Evolutionary conservation across 164 flowering plant genomes (phyloP).

Genomic region (Berberis thunbergii): DNA sequence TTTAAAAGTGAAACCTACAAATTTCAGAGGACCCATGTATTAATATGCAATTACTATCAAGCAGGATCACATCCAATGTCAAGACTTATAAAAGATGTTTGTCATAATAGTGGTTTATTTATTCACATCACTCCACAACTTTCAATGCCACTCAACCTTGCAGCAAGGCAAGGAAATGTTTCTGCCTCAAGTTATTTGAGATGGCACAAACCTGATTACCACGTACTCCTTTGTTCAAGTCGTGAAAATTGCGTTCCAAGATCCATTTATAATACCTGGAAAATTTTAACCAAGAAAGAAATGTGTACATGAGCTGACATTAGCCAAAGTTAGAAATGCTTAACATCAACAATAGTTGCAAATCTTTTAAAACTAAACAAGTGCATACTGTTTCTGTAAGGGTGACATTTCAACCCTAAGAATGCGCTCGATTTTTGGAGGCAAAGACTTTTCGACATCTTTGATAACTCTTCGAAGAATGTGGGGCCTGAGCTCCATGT

Average conservation of each 20-base stretch:
- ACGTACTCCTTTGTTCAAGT: conserved; percentile 97
- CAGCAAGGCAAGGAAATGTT: not conserved
- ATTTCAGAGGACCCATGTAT: not conserved
- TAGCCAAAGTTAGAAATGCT: not conserved
- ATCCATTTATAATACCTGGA: conserved; percentile 98
- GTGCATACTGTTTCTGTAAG: conserved; percentile 71
- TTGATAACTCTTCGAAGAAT: not conserved
- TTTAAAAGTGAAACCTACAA: conserved; percentile 92
- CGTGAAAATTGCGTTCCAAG: conserved; percentile 91
- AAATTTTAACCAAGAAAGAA: conserved; percentile 1
- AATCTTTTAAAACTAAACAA: conserved; percentile 1
- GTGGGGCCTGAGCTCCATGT: not conserved
- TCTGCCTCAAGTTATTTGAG: not conserved
- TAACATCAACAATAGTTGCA: not conserved
- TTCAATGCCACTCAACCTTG: not conserved
- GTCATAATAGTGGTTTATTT: not conserved
- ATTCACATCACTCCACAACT: not conserved
- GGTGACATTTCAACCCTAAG: not conserved
- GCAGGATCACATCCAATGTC: not conserved
- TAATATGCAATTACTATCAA: not conserved
- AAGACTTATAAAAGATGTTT: not conserved
- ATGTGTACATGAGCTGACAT: conserved; percentile 4
- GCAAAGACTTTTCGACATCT: not conserved
- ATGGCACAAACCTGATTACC: conserved; percentile 78
- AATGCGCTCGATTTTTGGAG: not conserved